Base-by-base conservation (phyloP, 1,284 basidiomycete genomes). In the Cryptococcus deneoformans region DNA sequence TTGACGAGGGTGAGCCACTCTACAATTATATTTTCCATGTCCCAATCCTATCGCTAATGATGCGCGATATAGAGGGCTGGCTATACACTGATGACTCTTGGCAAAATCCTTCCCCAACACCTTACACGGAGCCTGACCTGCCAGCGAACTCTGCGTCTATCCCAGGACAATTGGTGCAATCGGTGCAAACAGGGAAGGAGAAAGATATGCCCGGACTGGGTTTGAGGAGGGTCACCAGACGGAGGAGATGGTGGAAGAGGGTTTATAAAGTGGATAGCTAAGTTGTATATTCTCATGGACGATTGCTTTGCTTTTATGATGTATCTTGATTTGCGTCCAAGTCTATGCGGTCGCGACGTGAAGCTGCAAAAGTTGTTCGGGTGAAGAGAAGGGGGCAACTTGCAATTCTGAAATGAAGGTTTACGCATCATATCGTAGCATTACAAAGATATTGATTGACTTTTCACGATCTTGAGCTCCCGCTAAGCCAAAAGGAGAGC, bases 81-180 rank as follows among this genome's bases (percentile, higher is more conserved):
- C 64, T 67, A 10, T 78, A 77, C 59, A 66, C 72, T 5, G 74
- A 77, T 54, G 76, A 78, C 65, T 70, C 68, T n/a, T 78, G 76
- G 76, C 68, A 70, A 61, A 68, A 66, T 44, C 56, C 64, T 8
- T 54, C 62, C 11, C 45, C 60, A 9, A 53, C 56, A 5, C 59
- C 68, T n/a, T 56, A 63, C 11, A 64, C 68, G 10, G 64, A 65
- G 39, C 58, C 63, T 5, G 64, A 65, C 16, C 42, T 44, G 2
- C 47, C 50, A n/a, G 50, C 24, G 14, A 20, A 14, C 6, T 35
- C 37, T 24, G 16, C 47, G 42, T 40, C 43, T 11, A 16, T 42
- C 16, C 40, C 40, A 42, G 45, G 12, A n/a, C 10, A 24, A 20
- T 10, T 46, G 14, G 42, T 24, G 6, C 14, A 47, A 11, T 29